Base-by-base conservation (phyloP, 1,139 yeast genomes). In the Starmera stellimalicola region DNA sequence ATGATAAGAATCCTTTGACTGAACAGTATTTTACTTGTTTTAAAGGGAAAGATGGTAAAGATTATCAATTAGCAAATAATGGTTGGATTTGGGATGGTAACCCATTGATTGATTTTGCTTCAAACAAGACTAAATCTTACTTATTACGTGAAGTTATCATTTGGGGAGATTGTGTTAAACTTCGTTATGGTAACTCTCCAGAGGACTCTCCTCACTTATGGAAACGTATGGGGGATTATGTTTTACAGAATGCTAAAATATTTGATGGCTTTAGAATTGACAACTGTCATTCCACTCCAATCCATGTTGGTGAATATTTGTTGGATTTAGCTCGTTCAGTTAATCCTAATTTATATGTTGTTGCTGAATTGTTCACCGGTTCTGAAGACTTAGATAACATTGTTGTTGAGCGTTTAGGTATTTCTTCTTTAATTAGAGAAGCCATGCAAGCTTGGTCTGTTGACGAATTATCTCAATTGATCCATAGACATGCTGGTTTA, bases 21-120 rank as follows among this genome's bases (percentile, higher is more conserved):
- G 97, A 91, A 54, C 76, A 87, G 3, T 91, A 88, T 55, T 91
- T 91, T 55, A 85, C 97, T 2, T 65, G 87, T 38, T 74, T 88
- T 45, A 56, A 50, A 3, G 66, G 60, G 9, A 50, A 55, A 0
- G 62, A 68, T 30, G 88, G 85, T 4, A 65, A 68, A 31, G 58
- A 65, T 1, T 76, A 75, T 28, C 84, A 88, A 2, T 62, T 91
- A 40, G 97, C 95, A 6, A 91, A 91, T 52, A 91, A 91, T 51
- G 98, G 98, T 29, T 91, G 97, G 97, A 87, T 91, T 37, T 91
- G 98, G 98, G 91, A 87, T 35, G 96, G 95, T 11, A 80, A 88
- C 46, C 96, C 97, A 3, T 59, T 88, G 39, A 79, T 85, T 6
- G 97, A 91, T 55, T 91, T 88, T 67, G 98, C 97, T 0, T 82